phyloP scores from a whole-genome alignment of 352 stramenopile species.

The Saprolegnia parasitica region DNA sequence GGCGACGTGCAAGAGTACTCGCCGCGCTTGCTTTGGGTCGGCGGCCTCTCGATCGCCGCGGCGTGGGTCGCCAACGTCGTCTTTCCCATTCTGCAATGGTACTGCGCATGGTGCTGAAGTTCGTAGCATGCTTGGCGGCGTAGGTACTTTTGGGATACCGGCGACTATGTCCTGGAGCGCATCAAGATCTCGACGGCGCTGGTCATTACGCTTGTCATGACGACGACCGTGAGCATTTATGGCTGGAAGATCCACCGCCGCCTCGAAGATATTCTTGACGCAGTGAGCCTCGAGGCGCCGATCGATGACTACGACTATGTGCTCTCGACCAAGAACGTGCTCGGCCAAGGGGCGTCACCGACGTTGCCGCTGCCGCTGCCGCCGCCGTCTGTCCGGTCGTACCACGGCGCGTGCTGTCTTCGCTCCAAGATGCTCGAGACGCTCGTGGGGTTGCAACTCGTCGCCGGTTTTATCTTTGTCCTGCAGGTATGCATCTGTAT shows the following conservation, averaged over 20 bases:
- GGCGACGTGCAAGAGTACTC: slow-evolving; percentile 13
- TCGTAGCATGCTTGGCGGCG: too few species aligned
- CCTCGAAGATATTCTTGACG: slow-evolving; percentile 1
- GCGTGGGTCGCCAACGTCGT: neutral
- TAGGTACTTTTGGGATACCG: slow-evolving; percentile 3
- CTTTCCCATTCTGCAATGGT: slow-evolving; percentile 4
- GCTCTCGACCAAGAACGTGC: neutral
- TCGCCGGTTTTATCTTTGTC: neutral
- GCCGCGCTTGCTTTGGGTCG: neutral
- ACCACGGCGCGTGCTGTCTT: neutral
- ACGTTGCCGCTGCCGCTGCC: neutral
- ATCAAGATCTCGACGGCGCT: slow-evolving; percentile 6
- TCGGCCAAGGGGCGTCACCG: neutral
- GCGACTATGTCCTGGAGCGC: neutral
- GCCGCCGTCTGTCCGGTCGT: neutral
- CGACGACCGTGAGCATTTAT: slow-evolving; percentile 10
- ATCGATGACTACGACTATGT: neutral
- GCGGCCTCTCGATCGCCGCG: neutral
- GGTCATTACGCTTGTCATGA: neutral
- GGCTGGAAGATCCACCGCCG: slow-evolving; percentile 14
- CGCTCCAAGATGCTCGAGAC: slow-evolving; percentile 15
- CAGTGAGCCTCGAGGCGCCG: neutral
- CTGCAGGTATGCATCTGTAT: neutral
- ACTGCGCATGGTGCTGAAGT: too few species aligned
- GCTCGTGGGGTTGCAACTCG: neutral